Evolutionary conservation across 78 protist genomes (phyloP), one percentile per base, ranked within the genome.

Genomic region (Dictyostelium capitatum): DNA sequence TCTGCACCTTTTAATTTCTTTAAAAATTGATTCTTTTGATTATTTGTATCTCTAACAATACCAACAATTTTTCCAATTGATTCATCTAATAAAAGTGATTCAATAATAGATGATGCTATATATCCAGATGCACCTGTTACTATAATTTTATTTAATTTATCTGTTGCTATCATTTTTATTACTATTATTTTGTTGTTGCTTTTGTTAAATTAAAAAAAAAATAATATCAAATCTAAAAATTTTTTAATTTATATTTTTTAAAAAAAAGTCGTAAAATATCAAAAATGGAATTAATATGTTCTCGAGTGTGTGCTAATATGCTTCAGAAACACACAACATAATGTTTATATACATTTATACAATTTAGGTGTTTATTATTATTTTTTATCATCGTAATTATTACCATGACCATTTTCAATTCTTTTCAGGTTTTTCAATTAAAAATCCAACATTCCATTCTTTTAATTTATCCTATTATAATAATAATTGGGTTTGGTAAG

Each of bases 81-180:
- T 6, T 50, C 43, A 28, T 17, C 30, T 3, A 43, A 20, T 10
- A 83, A 41, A 17, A 83, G 56, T 56, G 11, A 15, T 37, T 79
- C 37, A 50, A 79, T 62, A 32, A 79, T 19, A n/a, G 10, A 6
- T 19, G 54, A 23, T 20, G 69, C 91, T 17, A 83, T 83, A 56
- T 72, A 83, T 17, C 91, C 91, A 25, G 32, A 54, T 20, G 91
- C 54, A 9, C 91, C 91, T 41, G 82, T 83, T 11, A 83, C 91
- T 17, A 73, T 72, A 23, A 83, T 25, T 50, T 75, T 75, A 19
- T 75, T 48, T 62, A 11, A 10, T 62, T 62, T 62, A 19, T 11
- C 28, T 62, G 23, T 3, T 25, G 23, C 23, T 11, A 25, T n/a
- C 23, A 8, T 57, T 57, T 8, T 56, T 56, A 6, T 56, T 56